Evolutionary conservation across 768 basidiomycete species (phyloP), one percentile per base, ranked within the genome.

Genomic region (Nidularia sp.): DNA sequence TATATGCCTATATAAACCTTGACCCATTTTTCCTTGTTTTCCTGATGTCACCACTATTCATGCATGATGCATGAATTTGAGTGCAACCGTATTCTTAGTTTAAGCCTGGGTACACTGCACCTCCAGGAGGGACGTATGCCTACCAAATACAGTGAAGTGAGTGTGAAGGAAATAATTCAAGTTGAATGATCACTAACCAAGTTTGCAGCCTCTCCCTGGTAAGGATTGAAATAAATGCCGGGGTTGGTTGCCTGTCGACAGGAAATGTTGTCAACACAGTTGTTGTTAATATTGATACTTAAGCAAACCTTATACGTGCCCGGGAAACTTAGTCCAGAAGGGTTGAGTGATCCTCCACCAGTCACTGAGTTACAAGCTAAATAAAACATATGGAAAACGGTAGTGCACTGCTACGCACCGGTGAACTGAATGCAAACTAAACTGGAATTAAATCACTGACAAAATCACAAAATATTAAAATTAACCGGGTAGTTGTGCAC

Each of bases 311-410:
- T 64, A 57, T 71, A 73, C 6, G 67, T 54, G 31, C 70, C 70
- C 18, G 70, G 70, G 67, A 73, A 73, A 49, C 63, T 62, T 9
- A 73, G 59, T 32, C 70, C 69, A 18, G 71, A 70, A 1, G 70
- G 71, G 32, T 64, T 66, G 22, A 71, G 59, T 8, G 57, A 59
- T 22, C 70, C 70, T 36, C 71, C 70, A 32, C 67, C 67, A 39
- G 68, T 70, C 0, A 73, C 69, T 64, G 12, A 15, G 35, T 9
- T 51, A 10, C 25, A 29, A 29, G 25, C 25, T 29, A 29, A 29
- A 29, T 29, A 29, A 29, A 29, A 29, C 25, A 29, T 4, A 29
- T 3, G 25, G 25, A 29, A 29, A 29, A 29, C 25, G 25, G 4
- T 29, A 29, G 25, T 29, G 10, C 10, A 45, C 46, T 29, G 25